These are phyloP conservation scores for Amylostereum chailletii DNA, from an alignment of 1,284 basidiomycete genomes.

Conservation along the genomic window DNA sequence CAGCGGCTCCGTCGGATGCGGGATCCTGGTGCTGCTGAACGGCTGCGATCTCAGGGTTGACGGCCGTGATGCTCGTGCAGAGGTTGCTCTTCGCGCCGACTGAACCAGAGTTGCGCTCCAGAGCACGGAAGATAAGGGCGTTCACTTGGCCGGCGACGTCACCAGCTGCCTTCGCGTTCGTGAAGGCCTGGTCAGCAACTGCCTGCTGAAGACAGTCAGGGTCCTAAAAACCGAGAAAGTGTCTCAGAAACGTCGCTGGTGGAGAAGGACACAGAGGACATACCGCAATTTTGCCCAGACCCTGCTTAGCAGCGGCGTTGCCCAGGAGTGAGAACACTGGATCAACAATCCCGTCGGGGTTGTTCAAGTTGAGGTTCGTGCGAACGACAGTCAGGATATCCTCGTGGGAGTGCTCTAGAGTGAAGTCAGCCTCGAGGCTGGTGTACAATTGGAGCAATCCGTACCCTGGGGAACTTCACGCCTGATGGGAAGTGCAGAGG, in stretches of 20 bases:
- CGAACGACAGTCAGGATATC: conserved; percentile 43
- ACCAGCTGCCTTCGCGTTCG: conserved; percentile 56
- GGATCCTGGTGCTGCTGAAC: conserved; percentile 63
- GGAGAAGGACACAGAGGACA: conserved; percentile 9
- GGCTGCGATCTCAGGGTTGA: conserved; percentile 61
- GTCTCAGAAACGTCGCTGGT: not conserved
- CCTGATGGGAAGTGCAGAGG: conserved; percentile 34
- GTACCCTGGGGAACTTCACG: conserved; percentile 64
- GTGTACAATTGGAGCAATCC: conserved; percentile 4
- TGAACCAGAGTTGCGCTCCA: conserved; percentile 57
- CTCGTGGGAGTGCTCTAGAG: conserved; percentile 57
- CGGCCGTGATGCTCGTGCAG: conserved; percentile 48
- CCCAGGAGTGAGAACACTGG: conserved; percentile 62
- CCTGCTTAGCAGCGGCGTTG: conserved; percentile 47
- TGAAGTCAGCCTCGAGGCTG: not conserved
- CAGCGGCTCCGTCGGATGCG: conserved; percentile 47
- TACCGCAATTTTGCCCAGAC: conserved; percentile 45
- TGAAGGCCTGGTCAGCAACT: conserved; percentile 60
- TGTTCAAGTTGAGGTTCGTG: conserved; percentile 39
- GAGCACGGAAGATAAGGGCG: conserved; percentile 55
- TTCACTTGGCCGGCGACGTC: conserved; percentile 49
- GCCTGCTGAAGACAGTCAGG: conserved; percentile 59
- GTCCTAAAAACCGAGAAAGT: conserved; percentile 27
- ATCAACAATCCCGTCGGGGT: conserved; percentile 51
- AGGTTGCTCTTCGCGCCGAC: conserved; percentile 41